Conservation (phyloP, 192 early-diverging fungal species). For the Paraglomus brasilianum region DNA sequence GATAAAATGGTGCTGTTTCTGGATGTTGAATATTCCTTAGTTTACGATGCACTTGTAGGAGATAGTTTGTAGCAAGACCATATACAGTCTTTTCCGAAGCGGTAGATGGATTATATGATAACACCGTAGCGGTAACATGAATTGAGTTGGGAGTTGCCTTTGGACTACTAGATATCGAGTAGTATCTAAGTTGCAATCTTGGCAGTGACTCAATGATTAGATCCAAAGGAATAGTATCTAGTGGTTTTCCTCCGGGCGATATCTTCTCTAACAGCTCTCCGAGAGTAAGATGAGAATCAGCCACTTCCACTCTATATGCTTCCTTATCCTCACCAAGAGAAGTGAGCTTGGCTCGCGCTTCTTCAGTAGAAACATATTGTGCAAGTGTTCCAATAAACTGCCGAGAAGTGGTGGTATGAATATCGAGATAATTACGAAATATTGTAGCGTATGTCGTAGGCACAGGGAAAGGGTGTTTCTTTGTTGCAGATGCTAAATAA, state of each 20-base stretch:
- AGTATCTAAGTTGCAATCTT: constrained; percentile 86
- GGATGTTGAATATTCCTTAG: constrained; percentile 37
- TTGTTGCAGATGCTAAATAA: constrained; percentile 54
- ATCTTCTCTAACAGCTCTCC: constrained; percentile 76
- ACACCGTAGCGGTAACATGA: constrained; percentile 84
- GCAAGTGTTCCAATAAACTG: constrained; percentile 62
- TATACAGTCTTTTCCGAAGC: constrained; percentile 55
- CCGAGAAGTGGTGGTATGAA: constrained; percentile 71
- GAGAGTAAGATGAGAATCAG: constrained; percentile 65
- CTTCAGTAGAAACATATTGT: constrained; percentile 57
- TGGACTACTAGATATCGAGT: constrained; percentile 94
- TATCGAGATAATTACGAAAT: constrained; percentile 90
- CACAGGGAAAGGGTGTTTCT: constrained; percentile 83
- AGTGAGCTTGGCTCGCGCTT: constrained; percentile 50
- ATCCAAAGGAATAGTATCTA: constrained; percentile 70
- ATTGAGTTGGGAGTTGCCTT: constrained; percentile 73
- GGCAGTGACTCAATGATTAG: constrained; percentile 80
- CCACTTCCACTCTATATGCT: constrained; percentile 57
- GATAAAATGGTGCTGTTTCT: constrained; percentile 37
- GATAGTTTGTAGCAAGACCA: constrained; percentile 89
- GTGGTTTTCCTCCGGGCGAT: constrained; percentile 45
- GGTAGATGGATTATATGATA: constrained; percentile 69
- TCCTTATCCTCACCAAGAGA: constrained; percentile 68
- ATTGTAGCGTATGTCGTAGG: constrained; percentile 84
- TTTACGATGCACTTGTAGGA: constrained; percentile 65